phyloP scores from a whole-genome alignment of 208 protist species.

The Trypanosoma scelopori region DNA sequence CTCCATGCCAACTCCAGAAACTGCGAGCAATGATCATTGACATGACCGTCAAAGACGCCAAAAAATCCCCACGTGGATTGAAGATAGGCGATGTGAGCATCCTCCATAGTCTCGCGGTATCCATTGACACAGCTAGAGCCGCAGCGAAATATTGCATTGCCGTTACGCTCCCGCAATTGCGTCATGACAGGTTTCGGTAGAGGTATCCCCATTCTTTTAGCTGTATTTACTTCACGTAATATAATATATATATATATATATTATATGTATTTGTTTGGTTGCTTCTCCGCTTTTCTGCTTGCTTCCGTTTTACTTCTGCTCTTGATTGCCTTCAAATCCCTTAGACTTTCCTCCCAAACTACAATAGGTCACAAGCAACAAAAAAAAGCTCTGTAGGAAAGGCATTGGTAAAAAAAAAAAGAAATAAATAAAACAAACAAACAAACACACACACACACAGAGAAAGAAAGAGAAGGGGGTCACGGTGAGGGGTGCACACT shows the following conservation, averaged over 20 bases:
- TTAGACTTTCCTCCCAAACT: neutral
- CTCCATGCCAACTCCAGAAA: conserved; percentile 82
- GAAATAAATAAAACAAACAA: no score
- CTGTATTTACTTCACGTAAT: conserved; percentile 11
- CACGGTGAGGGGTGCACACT: no score
- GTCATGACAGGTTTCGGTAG: conserved; percentile 91
- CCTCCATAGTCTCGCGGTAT: conserved; percentile 91
- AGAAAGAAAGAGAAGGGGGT: no score
- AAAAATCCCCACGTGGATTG: conserved; percentile 88
- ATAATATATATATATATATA: neutral
- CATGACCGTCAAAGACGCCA: conserved; percentile 90
- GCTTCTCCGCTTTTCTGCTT: neutral
- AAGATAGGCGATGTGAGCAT: conserved; percentile 83
- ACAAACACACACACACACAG: no score
- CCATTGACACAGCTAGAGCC: conserved; percentile 90
- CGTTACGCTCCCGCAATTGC: conserved; percentile 81
- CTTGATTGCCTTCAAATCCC: conserved; percentile 3
- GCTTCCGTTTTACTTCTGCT: conserved; percentile 13
- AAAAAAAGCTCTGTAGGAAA: conserved; percentile 7
- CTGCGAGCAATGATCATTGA: conserved; percentile 83
- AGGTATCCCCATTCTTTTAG: conserved; percentile 81
- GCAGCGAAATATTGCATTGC: conserved; percentile 88
- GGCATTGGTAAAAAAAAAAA: neutral
- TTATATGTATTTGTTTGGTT: conserved; percentile 1
- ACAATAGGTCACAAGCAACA: conserved; percentile 9